phyloP scores from a whole-genome alignment of 2,329 filamentous ascomycete species.

The Aspergillus eucalypticola region DNA sequence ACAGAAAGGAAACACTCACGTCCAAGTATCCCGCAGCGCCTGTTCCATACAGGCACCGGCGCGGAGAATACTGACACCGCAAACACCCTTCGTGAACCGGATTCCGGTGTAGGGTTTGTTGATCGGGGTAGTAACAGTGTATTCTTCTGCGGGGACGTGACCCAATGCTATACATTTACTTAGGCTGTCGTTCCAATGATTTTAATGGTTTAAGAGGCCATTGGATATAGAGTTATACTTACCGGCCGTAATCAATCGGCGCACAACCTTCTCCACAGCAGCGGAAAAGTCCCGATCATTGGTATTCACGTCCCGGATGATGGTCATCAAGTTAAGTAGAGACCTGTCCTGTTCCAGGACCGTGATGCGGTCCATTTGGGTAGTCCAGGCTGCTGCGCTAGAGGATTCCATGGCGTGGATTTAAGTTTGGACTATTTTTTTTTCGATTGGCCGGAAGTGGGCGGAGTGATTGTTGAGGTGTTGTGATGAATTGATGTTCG shows the following conservation, averaged over 20 bases:
- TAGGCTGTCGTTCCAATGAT: neutral
- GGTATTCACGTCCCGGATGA: constrained; percentile 18
- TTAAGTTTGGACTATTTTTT: neutral
- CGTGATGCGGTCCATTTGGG: constrained; percentile 1
- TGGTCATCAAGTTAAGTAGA: constrained; percentile 20
- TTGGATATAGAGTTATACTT: neutral
- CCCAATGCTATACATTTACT: constrained; percentile 17
- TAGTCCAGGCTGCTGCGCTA: neutral
- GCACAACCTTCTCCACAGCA: constrained; percentile 15
- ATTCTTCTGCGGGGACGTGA: constrained; percentile 16
- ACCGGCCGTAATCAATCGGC: constrained; percentile 16
- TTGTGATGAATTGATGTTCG: neutral
- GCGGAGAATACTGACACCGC: constrained; percentile 36
- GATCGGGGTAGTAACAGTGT: constrained; percentile 17
- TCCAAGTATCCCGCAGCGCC: constrained; percentile 29
- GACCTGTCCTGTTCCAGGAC: constrained; percentile 16
- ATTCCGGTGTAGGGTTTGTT: constrained; percentile 16
- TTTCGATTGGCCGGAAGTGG: neutral
- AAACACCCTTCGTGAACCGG: constrained; percentile 22
- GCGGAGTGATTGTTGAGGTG: neutral
- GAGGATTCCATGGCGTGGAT: neutral
- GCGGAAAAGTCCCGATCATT: constrained; percentile 10
- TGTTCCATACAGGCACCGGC: constrained; percentile 37
- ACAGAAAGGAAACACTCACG: constrained; percentile 16
- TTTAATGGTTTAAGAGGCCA: too few species aligned